Base-by-base conservation (phyloP, 331 rosid species). In the Quercus phellos region DNA sequence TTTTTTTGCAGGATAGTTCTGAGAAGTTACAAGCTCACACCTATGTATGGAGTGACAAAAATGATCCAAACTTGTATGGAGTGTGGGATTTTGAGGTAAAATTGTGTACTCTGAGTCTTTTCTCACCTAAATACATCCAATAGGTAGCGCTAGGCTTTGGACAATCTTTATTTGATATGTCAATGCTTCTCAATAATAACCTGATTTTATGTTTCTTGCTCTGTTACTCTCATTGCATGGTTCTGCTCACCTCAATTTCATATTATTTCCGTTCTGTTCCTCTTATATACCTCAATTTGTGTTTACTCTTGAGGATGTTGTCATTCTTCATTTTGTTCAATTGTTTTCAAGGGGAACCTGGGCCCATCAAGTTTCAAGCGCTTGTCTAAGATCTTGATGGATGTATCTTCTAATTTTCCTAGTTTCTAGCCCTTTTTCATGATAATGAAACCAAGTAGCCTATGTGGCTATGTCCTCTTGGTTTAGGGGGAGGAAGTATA, bases 21-120 rank as follows among this genome's bases (percentile, higher is more conserved):
- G 88, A 88, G 76, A 87, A 80, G 21, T 68, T 88, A 7, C 71
- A 1, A 38, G 94, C 84, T 74, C 53, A 77, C 12, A 26, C 98
- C 24, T 94, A 94, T 59, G 87, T 94, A 66, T 94, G 99, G 99
- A 30, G 84, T 80, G 70, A 89, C 84, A 84, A 16, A 73, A 88
- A 77, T 69, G 98, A 94, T 86, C 94, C 97, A 32, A 79, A 90
- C 70, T 85, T 94, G 54, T 90, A 91, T 78, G 88, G 90, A 30
- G 94, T 88, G 3, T 94, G 99, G 99, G 86, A 91, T 84, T 91
- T 94, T 79, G 96, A 94, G 97, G 99, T 92, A 70, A 60, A 72
- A 58, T 34, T 24, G 17, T 51, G 11, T 24, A 26, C 58, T 71
- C 55, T 38, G 12, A 38, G 46, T 17, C 54, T 70, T 42, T 63